Base-by-base conservation (phyloP, 23 red algal genomes). In the Gracilaria domingensis region DNA sequence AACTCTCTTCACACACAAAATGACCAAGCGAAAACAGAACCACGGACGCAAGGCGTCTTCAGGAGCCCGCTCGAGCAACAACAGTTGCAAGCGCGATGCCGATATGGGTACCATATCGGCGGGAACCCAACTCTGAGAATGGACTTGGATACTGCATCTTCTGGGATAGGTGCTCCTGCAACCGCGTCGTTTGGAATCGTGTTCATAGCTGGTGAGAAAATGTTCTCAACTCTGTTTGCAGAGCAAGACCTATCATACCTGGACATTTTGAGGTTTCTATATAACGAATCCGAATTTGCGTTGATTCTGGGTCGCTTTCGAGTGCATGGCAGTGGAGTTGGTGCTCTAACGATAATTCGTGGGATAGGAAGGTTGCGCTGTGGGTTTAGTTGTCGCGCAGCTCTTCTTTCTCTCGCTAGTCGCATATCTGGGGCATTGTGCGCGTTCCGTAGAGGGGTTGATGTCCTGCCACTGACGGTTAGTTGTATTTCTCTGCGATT, bases 381-480 rank as follows among this genome's bases (percentile, higher is more conserved):
- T 12, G 25, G 14, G 32, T 58, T 48, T 21, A 14, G 40, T 54
- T 56, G 67, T 37, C 2, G 49, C 47, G 3, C 58, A n/a, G 30
- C 47, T 4, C 59, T 2, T 4, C 59, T 28, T 62, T 62, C 59
- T 64, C 44, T 3, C 30, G 42, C 34, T 23, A 13, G 21, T 16
- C 69, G 69, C 3, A 89, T 72, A 18, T 74, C 44, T 0, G 85
- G 67, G 13, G 85, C 44, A n/a, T 77, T 60, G 11, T 40, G 34
- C 12, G 47, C 33, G 29, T 89, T 50, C 70, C 70, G 80, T 14
- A 89, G 29, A 17, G 80, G 32, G 8, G 85, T 89, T 29, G 85
- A 89, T 4, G 85, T 89, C 69, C 71, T 77, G 69, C 26, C 35
- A 49, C 49, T 70, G 14, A 89, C 85, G 49, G 24, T 36, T 20